phyloP scores from a whole-genome alignment of 805 yeast species.

The Metschnikowia bowlesiae region DNA sequence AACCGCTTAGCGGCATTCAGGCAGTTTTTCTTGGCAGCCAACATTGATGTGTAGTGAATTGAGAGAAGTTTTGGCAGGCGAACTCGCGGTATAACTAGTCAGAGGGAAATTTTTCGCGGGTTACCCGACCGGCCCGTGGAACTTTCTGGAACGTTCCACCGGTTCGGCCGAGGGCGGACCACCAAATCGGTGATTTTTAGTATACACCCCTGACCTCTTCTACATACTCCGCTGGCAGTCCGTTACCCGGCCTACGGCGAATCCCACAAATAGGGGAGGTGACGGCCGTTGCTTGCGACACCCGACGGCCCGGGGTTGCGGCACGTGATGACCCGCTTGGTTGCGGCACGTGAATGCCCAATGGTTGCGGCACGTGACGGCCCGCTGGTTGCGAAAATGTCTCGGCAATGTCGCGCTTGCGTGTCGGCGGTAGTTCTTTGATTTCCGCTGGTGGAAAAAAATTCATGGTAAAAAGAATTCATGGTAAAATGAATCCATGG shows the following conservation, averaged over 20 bases:
- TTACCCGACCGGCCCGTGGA: slow-evolving; percentile 19
- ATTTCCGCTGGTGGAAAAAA: no score
- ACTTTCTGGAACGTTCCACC: slow-evolving; percentile 16
- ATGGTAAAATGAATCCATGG: no score
- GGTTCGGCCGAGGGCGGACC: not conserved
- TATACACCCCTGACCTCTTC: not conserved
- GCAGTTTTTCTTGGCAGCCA: slow-evolving; percentile 40
- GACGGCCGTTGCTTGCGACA: not conserved
- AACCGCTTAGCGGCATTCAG: slow-evolving; percentile 36
- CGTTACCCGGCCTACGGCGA: not conserved
- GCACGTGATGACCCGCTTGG: not conserved
- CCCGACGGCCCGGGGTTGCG: not conserved
- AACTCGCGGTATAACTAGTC: slow-evolving; percentile 9
- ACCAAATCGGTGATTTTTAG: not conserved
- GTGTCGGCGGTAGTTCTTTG: not conserved
- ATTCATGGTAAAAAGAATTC: no score
- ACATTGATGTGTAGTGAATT: slow-evolving; percentile 22
- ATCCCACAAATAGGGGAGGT: not conserved
- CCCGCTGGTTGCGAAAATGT: slow-evolving; percentile 2
- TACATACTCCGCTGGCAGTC: not conserved
- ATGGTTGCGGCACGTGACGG: not conserved
- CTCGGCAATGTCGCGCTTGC: not conserved
- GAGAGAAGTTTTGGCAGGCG: slow-evolving; percentile 4
- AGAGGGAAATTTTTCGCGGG: slow-evolving; percentile 19
- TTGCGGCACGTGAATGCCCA: no score